Evolutionary conservation across 2,329 filamentous ascomycete species (phyloP).

Genomic region (Waltergamsia citrina): DNA sequence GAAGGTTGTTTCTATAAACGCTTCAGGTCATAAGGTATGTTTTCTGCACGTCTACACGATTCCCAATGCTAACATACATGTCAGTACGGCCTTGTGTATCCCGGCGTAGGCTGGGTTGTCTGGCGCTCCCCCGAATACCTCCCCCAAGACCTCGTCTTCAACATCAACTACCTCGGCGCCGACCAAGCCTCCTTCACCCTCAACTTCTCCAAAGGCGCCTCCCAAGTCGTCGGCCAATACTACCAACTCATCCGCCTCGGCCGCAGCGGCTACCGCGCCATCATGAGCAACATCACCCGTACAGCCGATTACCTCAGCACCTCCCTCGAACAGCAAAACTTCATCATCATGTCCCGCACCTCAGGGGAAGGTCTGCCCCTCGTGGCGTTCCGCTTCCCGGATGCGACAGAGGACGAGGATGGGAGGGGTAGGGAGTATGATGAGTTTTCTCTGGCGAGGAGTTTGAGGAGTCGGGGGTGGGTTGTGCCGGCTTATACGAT

Average conservation of each 20-base stretch:
- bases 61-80: slow-evolving; percentile 1
- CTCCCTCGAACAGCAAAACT: slow-evolving; percentile 64
- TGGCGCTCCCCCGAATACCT: slow-evolving; percentile 79
- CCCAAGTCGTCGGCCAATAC: slow-evolving; percentile 93
- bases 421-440: slow-evolving; percentile 42
- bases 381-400: slow-evolving; percentile 74
- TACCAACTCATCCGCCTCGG: slow-evolving; percentile 94
- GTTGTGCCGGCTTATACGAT: slow-evolving; percentile 95
- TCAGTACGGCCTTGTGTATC: slow-evolving; percentile 61
- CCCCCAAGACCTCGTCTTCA: slow-evolving; percentile 90
- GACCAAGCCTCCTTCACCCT: slow-evolving; percentile 94
- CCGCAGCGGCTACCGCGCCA: slow-evolving; percentile 81
- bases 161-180: slow-evolving; percentile 97
- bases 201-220: slow-evolving; percentile 94
- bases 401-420: slow-evolving; percentile 36
- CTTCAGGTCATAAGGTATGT: slow-evolving; percentile 74
- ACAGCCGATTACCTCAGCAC: slow-evolving; percentile 80
- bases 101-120: slow-evolving; percentile 88
- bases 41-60: slow-evolving; percentile 40
- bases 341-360: slow-evolving; percentile 79
- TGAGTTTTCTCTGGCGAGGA: slow-evolving; percentile 74
- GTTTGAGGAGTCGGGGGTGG: slow-evolving; percentile 81
- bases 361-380: slow-evolving; percentile 74
- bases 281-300: slow-evolving; percentile 89
- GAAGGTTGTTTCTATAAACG: slow-evolving; percentile 88